These are phyloP conservation scores for Gamsiella multidivaricata DNA, from an alignment of 192 early-diverging fungal genomes.

Conservation along the genomic window DNA sequence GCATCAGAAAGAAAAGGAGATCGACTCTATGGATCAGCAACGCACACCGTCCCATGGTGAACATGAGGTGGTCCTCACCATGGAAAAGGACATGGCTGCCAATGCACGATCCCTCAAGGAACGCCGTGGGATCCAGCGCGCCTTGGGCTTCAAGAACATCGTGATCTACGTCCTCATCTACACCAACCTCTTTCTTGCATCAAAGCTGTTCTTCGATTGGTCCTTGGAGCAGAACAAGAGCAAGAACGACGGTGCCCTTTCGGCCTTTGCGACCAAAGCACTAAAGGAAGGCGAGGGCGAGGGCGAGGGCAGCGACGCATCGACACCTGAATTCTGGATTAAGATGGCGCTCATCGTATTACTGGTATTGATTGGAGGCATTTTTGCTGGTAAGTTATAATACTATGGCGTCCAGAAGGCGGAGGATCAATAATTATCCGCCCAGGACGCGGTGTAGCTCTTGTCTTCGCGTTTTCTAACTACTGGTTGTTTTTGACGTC, in stretches of 20 bases:
- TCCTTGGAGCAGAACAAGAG: neutral
- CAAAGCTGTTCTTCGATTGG: conserved; percentile 11
- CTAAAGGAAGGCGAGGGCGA: neutral
- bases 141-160: conserved; percentile 27
- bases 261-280: neutral
- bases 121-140: neutral
- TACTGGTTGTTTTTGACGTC: conserved; percentile 7
- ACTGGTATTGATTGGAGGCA: conserved; percentile 79
- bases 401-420: neutral
- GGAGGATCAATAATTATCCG: neutral
- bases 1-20: neutral
- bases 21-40: neutral
- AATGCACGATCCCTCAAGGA: conserved; percentile 2
- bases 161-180: conserved; percentile 45
- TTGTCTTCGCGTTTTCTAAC: neutral
- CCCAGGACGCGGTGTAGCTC: too few species aligned
- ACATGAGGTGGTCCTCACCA: conserved; percentile 24
- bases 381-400: conserved; percentile 71
- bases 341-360: conserved; percentile 62
- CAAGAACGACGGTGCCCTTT: neutral
- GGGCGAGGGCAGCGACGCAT: conserved; percentile 11
- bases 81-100: conserved; percentile 28
- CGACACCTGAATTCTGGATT: conserved; percentile 55
- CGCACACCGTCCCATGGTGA: neutral
- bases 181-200: conserved; percentile 27